Conservation (phyloP, 768 basidiomycete species). For the Phaeotremella fagi region DNA sequence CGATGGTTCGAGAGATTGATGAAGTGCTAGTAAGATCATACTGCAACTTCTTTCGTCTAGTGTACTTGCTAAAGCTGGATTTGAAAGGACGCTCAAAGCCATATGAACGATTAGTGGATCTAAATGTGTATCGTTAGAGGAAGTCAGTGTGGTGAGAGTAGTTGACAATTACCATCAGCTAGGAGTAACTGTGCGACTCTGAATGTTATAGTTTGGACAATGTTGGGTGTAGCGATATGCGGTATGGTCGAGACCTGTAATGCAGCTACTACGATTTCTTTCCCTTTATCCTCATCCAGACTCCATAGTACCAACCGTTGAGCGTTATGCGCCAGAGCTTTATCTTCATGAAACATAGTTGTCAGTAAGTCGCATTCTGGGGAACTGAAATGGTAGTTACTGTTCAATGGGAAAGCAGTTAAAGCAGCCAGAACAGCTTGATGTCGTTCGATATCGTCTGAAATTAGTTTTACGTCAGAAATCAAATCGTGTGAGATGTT, state of each 20-base stretch:
- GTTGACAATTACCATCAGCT: conserved; percentile 29
- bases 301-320: conserved; percentile 35
- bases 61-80: conserved; percentile 31
- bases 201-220: conserved; percentile 26
- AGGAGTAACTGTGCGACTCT: conserved; percentile 34
- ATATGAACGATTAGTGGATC: conserved; percentile 37
- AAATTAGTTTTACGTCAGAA: no score
- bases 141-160: neutral
- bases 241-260: conserved; percentile 27
- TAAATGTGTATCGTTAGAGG: neutral
- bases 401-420: conserved; percentile 28
- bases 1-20: conserved; percentile 35
- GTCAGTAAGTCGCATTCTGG: no score
- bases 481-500: neutral
- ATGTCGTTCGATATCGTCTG: conserved; percentile 8
- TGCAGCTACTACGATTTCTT: conserved; percentile 28
- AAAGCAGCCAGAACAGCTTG: conserved; percentile 30
- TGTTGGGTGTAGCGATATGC: conserved; percentile 19
- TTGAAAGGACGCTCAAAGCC: conserved; percentile 29
- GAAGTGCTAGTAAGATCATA: conserved; percentile 39
- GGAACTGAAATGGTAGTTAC: conserved; percentile 13
- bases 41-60: conserved; percentile 35
- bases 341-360: no score
- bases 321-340: conserved; percentile 19
- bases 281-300: conserved; percentile 30